phyloP scores from a whole-genome alignment of 768 basidiomycete species.

The Inosperma sp. region DNA sequence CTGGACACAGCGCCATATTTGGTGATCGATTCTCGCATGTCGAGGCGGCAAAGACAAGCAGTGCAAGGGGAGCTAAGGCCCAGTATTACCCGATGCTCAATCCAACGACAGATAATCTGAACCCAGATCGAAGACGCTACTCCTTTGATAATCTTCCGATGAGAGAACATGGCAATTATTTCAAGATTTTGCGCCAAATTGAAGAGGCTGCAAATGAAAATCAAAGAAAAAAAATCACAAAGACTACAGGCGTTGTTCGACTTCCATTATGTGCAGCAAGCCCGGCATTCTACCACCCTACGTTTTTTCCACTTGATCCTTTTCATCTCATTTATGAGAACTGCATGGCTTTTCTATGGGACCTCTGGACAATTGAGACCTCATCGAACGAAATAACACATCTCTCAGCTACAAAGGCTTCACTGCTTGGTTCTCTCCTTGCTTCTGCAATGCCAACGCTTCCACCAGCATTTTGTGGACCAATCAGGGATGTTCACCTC shows the following conservation, averaged over 20 bases:
- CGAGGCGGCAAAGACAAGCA: slow-evolving; percentile 22
- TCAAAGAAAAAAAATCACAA: slow-evolving; percentile 16
- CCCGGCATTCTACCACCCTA: slow-evolving; percentile 27
- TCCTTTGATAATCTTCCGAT: slow-evolving; percentile 22
- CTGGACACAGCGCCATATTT: slow-evolving; percentile 23
- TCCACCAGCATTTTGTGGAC: slow-evolving; percentile 29
- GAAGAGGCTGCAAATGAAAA: slow-evolving; percentile 12
- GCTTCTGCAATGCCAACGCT: slow-evolving; percentile 22
- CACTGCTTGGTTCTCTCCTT: slow-evolving; percentile 18
- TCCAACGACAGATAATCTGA: slow-evolving; percentile 21
- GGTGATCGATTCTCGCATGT: slow-evolving; percentile 28
- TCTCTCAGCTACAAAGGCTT: slow-evolving; percentile 15
- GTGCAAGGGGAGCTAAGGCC: slow-evolving; percentile 19
- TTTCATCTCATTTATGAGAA: slow-evolving; percentile 35
- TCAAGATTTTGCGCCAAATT: slow-evolving; percentile 20
- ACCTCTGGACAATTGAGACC: slow-evolving; percentile 20
- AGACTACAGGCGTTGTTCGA: slow-evolving; percentile 20
- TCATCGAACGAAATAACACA: slow-evolving; percentile 15
- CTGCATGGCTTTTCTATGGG: slow-evolving; percentile 26
- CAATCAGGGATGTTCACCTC: slow-evolving; percentile 24
- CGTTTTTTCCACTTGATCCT: slow-evolving; percentile 31
- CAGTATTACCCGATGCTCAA: slow-evolving; percentile 26
- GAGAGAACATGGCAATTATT: slow-evolving; percentile 20
- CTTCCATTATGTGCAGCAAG: slow-evolving; percentile 28
- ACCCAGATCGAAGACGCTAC: slow-evolving; percentile 21